phyloP scores from a whole-genome alignment of 805 yeast species.

The Barnettozyma sucrosica region DNA sequence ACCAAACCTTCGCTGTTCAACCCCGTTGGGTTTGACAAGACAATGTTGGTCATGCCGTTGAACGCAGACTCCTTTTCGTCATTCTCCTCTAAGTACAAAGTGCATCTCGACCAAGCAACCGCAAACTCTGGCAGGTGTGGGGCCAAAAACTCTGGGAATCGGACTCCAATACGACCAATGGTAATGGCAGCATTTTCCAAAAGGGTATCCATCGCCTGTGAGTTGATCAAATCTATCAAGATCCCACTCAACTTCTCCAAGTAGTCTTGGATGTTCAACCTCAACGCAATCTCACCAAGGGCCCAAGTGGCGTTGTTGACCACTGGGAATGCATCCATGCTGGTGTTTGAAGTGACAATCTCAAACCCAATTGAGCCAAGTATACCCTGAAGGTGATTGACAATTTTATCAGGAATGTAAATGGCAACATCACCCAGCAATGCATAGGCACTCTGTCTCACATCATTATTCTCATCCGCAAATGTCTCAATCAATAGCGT shows the following conservation, averaged over 20 bases:
- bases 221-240: slow-evolving; percentile 54
- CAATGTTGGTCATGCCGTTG: slow-evolving; percentile 71
- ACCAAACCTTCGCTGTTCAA: slow-evolving; percentile 47
- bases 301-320: slow-evolving; percentile 94
- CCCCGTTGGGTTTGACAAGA: slow-evolving; percentile 62
- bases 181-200: slow-evolving; percentile 87
- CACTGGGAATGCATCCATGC: slow-evolving; percentile 50
- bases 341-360: slow-evolving; percentile 41
- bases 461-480: slow-evolving; percentile 74
- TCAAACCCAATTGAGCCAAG: slow-evolving; percentile 66
- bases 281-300: slow-evolving; percentile 76
- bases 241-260: slow-evolving; percentile 47
- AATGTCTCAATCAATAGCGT: slow-evolving; percentile 62
- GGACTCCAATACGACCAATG: slow-evolving; percentile 75
- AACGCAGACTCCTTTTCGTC: slow-evolving; percentile 87
- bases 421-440: slow-evolving; percentile 85
- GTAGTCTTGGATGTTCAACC: slow-evolving; percentile 47
- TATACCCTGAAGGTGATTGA: slow-evolving; percentile 44
- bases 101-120: slow-evolving; percentile 63
- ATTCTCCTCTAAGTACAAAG: slow-evolving; percentile 65
- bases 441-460: slow-evolving; percentile 90
- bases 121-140: slow-evolving; percentile 54
- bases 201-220: slow-evolving; percentile 56
- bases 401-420: slow-evolving; percentile 29
- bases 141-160: slow-evolving; percentile 52